A percentile compares a stretch with the other conserved stretches of the same genome.
Conservation (phyloP, 2,329 filamentous ascomycete genomes). For the Aspergillus tamarii region DNA sequence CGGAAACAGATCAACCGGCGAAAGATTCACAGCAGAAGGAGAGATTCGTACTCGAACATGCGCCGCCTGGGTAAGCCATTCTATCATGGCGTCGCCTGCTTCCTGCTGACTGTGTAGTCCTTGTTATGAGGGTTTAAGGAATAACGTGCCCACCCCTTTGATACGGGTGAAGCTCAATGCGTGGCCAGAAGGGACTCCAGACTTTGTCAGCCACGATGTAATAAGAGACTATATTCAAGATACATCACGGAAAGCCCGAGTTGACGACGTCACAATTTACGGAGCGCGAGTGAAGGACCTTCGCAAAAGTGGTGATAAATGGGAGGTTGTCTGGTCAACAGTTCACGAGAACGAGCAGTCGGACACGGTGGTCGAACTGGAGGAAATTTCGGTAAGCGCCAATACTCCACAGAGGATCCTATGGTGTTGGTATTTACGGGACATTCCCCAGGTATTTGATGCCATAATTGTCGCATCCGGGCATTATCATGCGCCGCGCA, state of each 20-base stretch:
- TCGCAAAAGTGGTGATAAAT: constrained; percentile 51
- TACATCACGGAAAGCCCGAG: constrained; percentile 55
- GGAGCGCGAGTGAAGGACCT: constrained; percentile 62
- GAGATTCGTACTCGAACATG: constrained; percentile 37
- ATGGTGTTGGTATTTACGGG: background rate
- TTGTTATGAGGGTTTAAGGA: constrained; percentile 56
- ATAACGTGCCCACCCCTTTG: constrained; percentile 57
- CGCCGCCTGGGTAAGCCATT: constrained; percentile 52
- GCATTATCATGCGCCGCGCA: constrained; percentile 56
- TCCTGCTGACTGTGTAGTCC: constrained; percentile 40
- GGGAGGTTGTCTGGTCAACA: constrained; percentile 57
- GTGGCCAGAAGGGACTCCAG: constrained; percentile 64
- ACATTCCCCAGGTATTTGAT: constrained; percentile 44
- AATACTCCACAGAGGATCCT: background rate
- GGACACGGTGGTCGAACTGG: constrained; percentile 7
- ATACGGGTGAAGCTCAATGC: constrained; percentile 53
- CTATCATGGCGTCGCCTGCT: too few relatives aligned
- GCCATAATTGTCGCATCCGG: constrained; percentile 58
- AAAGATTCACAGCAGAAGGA: background rate
- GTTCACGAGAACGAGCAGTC: constrained; percentile 32
- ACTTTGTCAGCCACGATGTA: constrained; percentile 60
- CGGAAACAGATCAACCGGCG: constrained; percentile 16
- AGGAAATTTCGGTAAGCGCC: constrained; percentile 15
- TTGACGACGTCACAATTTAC: constrained; percentile 56
- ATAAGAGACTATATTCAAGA: constrained; percentile 65